phyloP scores from a whole-genome alignment of 805 yeast species.

The Pichia occidentalis region DNA sequence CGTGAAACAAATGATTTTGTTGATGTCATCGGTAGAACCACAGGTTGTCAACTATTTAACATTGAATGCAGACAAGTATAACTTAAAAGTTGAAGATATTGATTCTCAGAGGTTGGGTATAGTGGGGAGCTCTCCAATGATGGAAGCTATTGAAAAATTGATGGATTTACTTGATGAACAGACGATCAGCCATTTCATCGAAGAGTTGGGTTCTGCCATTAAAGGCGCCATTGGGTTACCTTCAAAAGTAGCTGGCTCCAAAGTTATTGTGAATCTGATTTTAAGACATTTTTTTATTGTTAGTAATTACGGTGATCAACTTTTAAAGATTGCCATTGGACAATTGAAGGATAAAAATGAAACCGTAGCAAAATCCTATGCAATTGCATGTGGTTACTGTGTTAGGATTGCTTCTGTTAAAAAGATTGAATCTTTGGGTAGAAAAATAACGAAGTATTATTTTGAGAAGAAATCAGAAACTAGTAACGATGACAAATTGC shows the following conservation, averaged over 20 bases:
- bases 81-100: conserved; percentile 60
- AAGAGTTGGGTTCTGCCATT: conserved; percentile 46
- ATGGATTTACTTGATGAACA: conserved; percentile 51
- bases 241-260: conserved; percentile 79
- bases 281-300: conserved; percentile 43
- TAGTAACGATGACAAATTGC: conserved; percentile 32
- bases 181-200: conserved; percentile 42
- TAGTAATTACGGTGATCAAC: conserved; percentile 50
- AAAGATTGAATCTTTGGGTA: conserved; percentile 47
- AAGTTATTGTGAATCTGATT: conserved; percentile 59
- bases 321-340: conserved; percentile 49
- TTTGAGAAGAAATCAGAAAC: conserved; percentile 37
- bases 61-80: conserved; percentile 83
- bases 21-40: conserved; percentile 88
- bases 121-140: conserved; percentile 77
- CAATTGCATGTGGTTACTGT: conserved; percentile 73
- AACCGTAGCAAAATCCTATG: conserved; percentile 68
- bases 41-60: conserved; percentile 81
- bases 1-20: conserved; percentile 57
- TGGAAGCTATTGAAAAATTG: conserved; percentile 75
- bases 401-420: conserved; percentile 55
- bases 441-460: conserved; percentile 45
- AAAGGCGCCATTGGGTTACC: conserved; percentile 81
- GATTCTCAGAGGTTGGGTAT: conserved; percentile 72
- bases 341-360: conserved; percentile 68